phyloP scores from a whole-genome alignment of 2,329 filamentous ascomycete genomes.

The Pseudocercospora eumusae region DNA sequence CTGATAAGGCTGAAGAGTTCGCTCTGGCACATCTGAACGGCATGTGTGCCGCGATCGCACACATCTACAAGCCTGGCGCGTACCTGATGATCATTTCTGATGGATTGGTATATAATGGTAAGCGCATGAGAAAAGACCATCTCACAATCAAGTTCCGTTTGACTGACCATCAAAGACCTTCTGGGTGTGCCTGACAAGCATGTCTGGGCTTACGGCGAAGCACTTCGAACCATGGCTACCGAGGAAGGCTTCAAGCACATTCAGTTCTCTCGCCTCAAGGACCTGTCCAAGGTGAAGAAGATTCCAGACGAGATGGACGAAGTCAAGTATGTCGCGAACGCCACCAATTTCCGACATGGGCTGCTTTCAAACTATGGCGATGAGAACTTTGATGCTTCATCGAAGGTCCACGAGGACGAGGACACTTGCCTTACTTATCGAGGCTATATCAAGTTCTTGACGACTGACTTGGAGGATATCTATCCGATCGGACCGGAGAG shows the following conservation, averaged over 20 bases:
- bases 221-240: slow-evolving; percentile 16
- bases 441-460: slow-evolving; percentile 23
- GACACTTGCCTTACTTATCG: slow-evolving; percentile 24
- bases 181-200: slow-evolving; percentile 17
- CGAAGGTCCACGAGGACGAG: slow-evolving; percentile 16
- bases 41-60: slow-evolving; percentile 19
- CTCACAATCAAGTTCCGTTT: not conserved
- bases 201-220: slow-evolving; percentile 21
- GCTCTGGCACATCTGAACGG: slow-evolving; percentile 21
- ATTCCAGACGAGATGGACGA: slow-evolving; percentile 23
- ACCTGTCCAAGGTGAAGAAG: slow-evolving; percentile 16
- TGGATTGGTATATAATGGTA: slow-evolving; percentile 27
- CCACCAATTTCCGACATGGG: slow-evolving; percentile 25
- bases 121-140: not conserved
- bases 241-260: slow-evolving; percentile 20
- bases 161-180: slow-evolving; percentile 13
- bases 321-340: slow-evolving; percentile 25
- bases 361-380: slow-evolving; percentile 21
- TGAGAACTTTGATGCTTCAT: slow-evolving; percentile 12
- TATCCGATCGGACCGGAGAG: slow-evolving; percentile 17
- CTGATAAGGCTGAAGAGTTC: slow-evolving; percentile 25
- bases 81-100: slow-evolving; percentile 24
- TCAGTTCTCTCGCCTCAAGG: slow-evolving; percentile 21
- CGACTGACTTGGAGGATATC: slow-evolving; percentile 22
- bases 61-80: slow-evolving; percentile 23